Base-by-base conservation (phyloP, 2,329 filamentous ascomycete genomes). In the Alternaria postmessia region DNA sequence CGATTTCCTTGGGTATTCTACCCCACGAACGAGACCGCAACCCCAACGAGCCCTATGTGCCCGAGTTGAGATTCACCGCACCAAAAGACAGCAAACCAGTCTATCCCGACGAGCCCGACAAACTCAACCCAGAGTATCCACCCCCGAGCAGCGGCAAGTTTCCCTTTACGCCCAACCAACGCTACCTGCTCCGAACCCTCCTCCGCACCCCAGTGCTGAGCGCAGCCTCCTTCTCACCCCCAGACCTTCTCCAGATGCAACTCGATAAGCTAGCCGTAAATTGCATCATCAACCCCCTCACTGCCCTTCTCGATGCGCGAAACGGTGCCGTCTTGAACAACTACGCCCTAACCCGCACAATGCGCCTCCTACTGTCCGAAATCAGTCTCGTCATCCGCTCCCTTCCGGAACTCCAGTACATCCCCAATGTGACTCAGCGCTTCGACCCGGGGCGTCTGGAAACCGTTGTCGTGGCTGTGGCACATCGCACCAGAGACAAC, bases 231-330 rank as follows among this genome's bases (percentile, higher is more conserved):
- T 82, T 89, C 61, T 82, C 84, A 0, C 84, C 87, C 8, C 81
- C 85, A 6, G 84, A 87, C 36, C 88, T 95, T 64, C 80, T 95
- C 7, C 85, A 87, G 62, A 83, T 87, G 68, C 95, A 97, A 78
- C 85, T 98, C 4, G 91, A 94, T 47, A 90, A 89, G 47, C 83
- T 97, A 38, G 88, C 92, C 2, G 87, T 94, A 67, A 89, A 90
- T 62, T 87, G 89, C 48, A 84, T 95, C 28, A 87, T 96, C 55
- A 94, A 97, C 65, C 89, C 94, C 0, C 82, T 97, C 5, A 94
- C 92, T 4, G 89, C 91, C 2, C 81, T 96, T 8, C 85, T 96
- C 52, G 91, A 96, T 69, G 87, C 89, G 68, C 84, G 86, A 28
- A 96, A 96, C 74, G 87, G 90, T 43, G 83, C 88, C 47, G 78